phyloP scores from a whole-genome alignment of 1,284 basidiomycete species.

The Puccinia triticina region DNA sequence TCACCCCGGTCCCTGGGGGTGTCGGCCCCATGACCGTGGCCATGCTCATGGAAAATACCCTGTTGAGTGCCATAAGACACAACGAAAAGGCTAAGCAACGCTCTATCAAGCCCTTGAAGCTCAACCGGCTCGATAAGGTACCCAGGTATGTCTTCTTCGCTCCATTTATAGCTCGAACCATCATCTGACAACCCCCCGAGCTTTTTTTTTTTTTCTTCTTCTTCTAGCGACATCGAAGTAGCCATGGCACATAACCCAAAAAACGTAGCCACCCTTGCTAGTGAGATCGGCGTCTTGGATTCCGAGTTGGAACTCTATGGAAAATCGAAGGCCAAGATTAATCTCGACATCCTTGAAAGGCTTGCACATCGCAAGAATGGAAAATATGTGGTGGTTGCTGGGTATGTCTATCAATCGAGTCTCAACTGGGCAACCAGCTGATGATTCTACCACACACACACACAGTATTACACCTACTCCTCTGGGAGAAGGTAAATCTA shows the following conservation, averaged over 20 bases:
- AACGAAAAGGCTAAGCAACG: conserved; percentile 71
- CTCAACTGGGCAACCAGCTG: not conserved
- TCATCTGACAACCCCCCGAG: not conserved
- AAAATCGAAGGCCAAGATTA: conserved; percentile 95
- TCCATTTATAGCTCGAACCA: not conserved
- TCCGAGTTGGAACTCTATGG: conserved; percentile 94
- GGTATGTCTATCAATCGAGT: conserved; percentile 62
- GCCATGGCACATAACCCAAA: conserved; percentile 94
- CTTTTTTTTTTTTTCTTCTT: too few species aligned
- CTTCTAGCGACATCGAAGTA: conserved; percentile 93
- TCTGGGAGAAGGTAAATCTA: conserved; percentile 97
- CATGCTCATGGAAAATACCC: conserved; percentile 94
- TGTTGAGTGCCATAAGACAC: conserved; percentile 78
- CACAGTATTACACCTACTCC: conserved; percentile 93
- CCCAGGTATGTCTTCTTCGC: conserved; percentile 64
- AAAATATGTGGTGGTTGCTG: conserved; percentile 95
- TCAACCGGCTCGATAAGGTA: conserved; percentile 79
- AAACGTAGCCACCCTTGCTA: conserved; percentile 77
- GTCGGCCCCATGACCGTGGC: conserved; percentile 99
- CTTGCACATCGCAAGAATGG: conserved; percentile 84
- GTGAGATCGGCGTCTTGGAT: conserved; percentile 82
- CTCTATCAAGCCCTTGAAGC: conserved; percentile 74
- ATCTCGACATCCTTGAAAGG: conserved; percentile 82
- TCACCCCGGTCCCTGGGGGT: conserved; percentile 97
- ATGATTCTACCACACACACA: not conserved